Evolutionary conservation across 179 eudicot species (phyloP), one percentile per base, ranked within the genome.

Genomic region (Carnegiea gigantea): DNA sequence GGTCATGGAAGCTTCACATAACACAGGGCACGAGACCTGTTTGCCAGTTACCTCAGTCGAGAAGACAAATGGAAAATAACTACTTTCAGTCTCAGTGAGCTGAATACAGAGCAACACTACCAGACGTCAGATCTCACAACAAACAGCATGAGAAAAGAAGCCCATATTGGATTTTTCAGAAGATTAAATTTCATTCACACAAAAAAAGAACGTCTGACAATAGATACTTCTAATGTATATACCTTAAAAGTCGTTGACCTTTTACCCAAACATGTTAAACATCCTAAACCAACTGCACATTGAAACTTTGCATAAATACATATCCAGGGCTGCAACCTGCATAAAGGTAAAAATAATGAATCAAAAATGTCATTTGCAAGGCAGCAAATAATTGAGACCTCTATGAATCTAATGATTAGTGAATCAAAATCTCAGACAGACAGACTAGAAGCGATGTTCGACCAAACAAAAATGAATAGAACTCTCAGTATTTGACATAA

Each of bases 241-340:
- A 85, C 87, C 72, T 79, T 46, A 79, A 51, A 51, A 76, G 78
- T 33, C 36, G 36, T 82, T 79, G 78, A 74, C 70, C 76, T 77
- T 46, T 80, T 57, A 77, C 81, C 23, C 71, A 64, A 82, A 80
- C 77, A 82, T 51, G 81, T 74, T 82, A 77, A 62, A 65, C 83
- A 76, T 81, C 71, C 87, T 85, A 85, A 71, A 77, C 76, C 48
- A 72, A 82, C 87, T 82, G 85, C 85, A 85, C 85, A 79, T 48
- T 33, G 60, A 82, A 79, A 85, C 82, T 80, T 80, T 81, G 77
- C 73, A 68, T 82, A 79, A 82, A 82, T 80, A 82, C 83, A 79
- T 81, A 57, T 81, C 85, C 70, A 70, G 77, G 62, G 79, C 85
- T 73, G 62, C 49, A 57, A 85, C 85, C 85, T 82, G 83, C 85